Evolutionary conservation across 192 early-diverging fungal genomes (phyloP).

Genomic region (Backusella psychrophila): DNA sequence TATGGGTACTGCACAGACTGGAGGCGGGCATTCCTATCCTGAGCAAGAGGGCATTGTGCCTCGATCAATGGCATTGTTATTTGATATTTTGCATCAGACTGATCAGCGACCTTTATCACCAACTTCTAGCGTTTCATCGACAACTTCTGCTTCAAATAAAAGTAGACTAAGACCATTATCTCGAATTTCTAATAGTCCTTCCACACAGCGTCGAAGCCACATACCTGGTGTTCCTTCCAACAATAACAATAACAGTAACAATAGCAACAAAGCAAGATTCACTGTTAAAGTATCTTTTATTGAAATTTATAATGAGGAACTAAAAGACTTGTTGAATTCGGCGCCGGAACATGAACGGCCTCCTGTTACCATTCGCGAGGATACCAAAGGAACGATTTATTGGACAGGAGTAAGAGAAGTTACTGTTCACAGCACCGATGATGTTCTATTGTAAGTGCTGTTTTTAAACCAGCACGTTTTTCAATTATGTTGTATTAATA

Average conservation of each 20-base stretch:
- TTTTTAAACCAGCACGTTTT: neutral
- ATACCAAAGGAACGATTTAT: conserved; percentile 81
- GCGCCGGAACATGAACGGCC: conserved; percentile 52
- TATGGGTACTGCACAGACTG: conserved; percentile 77
- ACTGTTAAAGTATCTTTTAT: conserved; percentile 80
- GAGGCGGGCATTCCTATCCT: conserved; percentile 18
- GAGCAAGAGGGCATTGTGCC: conserved; percentile 61
- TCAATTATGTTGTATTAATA: conserved; percentile 5
- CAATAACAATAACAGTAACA: neutral
- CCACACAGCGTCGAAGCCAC: neutral
- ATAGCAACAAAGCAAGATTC: conserved; percentile 14
- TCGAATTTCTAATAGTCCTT: conserved; percentile 11
- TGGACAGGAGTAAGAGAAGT: conserved; percentile 83
- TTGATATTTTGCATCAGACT: conserved; percentile 53
- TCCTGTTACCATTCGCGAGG: conserved; percentile 73
- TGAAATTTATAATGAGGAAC: conserved; percentile 96
- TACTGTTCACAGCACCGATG: conserved; percentile 60
- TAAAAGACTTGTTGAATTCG: conserved; percentile 83
- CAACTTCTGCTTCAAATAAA: conserved; percentile 29
- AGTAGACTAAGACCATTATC: conserved; percentile 27
- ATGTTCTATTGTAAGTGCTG: conserved; percentile 60
- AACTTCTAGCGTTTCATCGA: conserved; percentile 84
- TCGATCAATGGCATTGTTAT: conserved; percentile 65
- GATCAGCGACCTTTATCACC: conserved; percentile 91
- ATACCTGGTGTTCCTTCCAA: neutral